Percentiles rank a stretch among this genome's conserved stretches.
These are phyloP conservation scores for Arabis alpina DNA, from an alignment of 345 rosid genomes.

Conservation along the genomic window DNA sequence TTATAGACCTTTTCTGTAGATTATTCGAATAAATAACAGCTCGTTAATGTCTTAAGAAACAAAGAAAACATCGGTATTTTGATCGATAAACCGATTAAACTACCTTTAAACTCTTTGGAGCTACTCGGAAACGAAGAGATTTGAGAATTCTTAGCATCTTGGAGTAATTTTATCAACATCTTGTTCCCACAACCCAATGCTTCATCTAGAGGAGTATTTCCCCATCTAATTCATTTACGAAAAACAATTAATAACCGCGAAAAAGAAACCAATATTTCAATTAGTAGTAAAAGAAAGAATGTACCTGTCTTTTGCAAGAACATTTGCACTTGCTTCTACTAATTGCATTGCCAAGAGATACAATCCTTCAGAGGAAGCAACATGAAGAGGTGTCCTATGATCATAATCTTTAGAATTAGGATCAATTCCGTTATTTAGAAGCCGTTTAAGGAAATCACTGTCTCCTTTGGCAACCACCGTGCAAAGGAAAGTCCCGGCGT, in stretches of 20 bases:
- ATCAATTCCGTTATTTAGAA: constrained; percentile 60
- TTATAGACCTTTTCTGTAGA: constrained; percentile 24
- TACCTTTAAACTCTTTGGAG: constrained; percentile 37
- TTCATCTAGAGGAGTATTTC: constrained; percentile 76
- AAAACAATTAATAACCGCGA: constrained; percentile 14
- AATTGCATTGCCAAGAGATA: constrained; percentile 54
- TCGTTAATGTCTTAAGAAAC: not conserved
- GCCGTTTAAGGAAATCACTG: constrained; percentile 58
- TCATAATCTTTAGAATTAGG: constrained; percentile 79
- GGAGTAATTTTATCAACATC: constrained; percentile 63
- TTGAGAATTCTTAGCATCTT: constrained; percentile 58
- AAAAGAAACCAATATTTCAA: not conserved
- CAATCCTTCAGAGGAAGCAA: constrained; percentile 79
- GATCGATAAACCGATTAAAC: not conserved
- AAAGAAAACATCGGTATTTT: not conserved
- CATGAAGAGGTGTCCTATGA: constrained; percentile 72
- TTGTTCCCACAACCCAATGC: constrained; percentile 58
- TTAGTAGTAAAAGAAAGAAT: constrained; percentile 1
- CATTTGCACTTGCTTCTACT: constrained; percentile 71
- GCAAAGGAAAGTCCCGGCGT: constrained; percentile 73
- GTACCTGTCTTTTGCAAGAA: constrained; percentile 75
- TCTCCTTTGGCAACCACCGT: constrained; percentile 61
- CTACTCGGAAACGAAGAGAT: constrained; percentile 44
- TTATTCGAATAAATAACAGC: not conserved
- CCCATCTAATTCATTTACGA: constrained; percentile 66